Conservation (phyloP, 148 eudicot genomes). For the Chenopodium quinoa region DNA sequence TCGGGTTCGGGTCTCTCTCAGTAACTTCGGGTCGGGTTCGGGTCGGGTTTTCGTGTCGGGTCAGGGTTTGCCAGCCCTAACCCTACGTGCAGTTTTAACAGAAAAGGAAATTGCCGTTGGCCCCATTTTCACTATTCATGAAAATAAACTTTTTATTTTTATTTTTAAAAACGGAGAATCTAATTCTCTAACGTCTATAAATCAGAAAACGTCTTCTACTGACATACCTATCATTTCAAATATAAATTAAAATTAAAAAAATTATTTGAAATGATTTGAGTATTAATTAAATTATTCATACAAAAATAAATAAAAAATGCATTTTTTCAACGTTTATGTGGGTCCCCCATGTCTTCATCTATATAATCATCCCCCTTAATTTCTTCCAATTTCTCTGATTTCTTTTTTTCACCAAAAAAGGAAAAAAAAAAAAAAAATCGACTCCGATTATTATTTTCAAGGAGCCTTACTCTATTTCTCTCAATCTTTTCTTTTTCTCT, state of each 20-base stretch:
- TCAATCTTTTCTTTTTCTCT: background rate
- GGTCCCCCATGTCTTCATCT: slow-evolving; percentile 8
- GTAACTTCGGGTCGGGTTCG: no score
- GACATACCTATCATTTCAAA: slow-evolving; percentile 3
- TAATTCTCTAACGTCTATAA: slow-evolving; percentile 36
- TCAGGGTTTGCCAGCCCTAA: no score
- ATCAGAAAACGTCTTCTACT: background rate
- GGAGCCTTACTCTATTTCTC: slow-evolving; percentile 3
- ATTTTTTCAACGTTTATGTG: background rate
- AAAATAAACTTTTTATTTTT: background rate
- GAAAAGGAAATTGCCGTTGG: background rate
- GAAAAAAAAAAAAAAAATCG: background rate
- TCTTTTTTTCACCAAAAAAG: background rate
- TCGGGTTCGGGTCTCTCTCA: no score
- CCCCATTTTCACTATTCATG: slow-evolving; percentile 11
- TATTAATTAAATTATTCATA: no score
- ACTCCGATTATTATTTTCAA: background rate
- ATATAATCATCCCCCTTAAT: background rate
- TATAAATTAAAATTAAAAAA: no score
- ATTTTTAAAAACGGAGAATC: background rate
- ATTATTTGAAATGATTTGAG: slow-evolving; percentile 5
- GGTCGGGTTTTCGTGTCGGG: no score
- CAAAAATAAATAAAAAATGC: background rate
- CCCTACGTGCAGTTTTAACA: background rate
- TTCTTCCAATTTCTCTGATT: slow-evolving; percentile 6